Evolutionary conservation across 2,329 filamentous ascomycete genomes (phyloP).

Genomic region (Colletotrichum caudatum): DNA sequence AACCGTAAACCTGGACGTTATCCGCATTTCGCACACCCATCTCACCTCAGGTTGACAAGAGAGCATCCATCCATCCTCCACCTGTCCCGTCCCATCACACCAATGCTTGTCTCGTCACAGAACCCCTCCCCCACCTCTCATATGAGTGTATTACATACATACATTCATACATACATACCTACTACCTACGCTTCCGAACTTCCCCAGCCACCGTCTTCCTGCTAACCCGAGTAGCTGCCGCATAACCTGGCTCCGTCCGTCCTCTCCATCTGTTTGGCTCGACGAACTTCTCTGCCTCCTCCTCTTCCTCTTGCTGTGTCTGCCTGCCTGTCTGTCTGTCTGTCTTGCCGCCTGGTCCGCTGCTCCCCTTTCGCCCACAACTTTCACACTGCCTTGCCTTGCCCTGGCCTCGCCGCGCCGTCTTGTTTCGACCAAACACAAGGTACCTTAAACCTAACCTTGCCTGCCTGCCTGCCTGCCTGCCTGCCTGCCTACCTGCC

Average conservation of each 20-base stretch:
- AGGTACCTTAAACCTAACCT: constrained; percentile 20
- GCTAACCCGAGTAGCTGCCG: constrained; percentile 10
- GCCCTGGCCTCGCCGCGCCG: constrained; percentile 1
- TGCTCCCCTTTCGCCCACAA: constrained; percentile 3
- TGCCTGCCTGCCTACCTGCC: constrained; percentile 16
- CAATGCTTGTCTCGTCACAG: constrained; percentile 34
- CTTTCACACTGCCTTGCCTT: not conserved
- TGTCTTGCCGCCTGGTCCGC: constrained; percentile 17
- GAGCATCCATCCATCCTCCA: constrained; percentile 14
- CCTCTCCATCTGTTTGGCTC: constrained; percentile 6
- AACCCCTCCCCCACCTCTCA: constrained; percentile 37
- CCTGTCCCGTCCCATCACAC: constrained; percentile 31
- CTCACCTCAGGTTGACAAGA: constrained; percentile 33
- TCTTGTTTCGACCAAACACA: constrained; percentile 12
- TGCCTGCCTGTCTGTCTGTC: not conserved
- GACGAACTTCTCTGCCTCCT: not conserved
- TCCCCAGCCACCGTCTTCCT: constrained; percentile 30
- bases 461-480: constrained; percentile 17
- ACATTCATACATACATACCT: too few relatives aligned
- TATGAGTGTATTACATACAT: too few relatives aligned
- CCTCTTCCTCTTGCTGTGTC: not conserved
- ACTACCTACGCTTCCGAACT: constrained; percentile 36
- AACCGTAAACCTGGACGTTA: constrained; percentile 16
- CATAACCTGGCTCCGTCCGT: not conserved
- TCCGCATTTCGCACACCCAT: constrained; percentile 33